phyloP scores from a whole-genome alignment of 2,329 filamentous ascomycete genomes.

The Fusarium paranaense region DNA sequence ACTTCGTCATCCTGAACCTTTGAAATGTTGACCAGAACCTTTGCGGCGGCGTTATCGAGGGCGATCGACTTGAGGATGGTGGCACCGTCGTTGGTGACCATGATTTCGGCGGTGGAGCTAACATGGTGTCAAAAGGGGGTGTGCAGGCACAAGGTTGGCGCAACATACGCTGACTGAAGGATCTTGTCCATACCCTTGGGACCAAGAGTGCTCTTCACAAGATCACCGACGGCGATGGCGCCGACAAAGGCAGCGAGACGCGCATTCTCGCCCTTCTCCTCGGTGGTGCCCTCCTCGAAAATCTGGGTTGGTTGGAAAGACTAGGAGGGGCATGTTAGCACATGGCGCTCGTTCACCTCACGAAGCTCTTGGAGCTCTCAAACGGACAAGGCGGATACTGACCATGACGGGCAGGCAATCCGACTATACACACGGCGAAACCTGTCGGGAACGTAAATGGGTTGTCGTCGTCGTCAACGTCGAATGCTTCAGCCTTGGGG shows the following conservation, averaged over 20 bases:
- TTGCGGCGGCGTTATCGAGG: slow-evolving; percentile 96
- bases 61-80: slow-evolving; percentile 99
- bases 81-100: slow-evolving; percentile 98
- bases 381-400: slow-evolving; percentile 6
- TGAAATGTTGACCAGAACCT: slow-evolving; percentile 98
- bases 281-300: slow-evolving; percentile 95
- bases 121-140: slow-evolving; percentile 35
- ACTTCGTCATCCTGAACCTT: slow-evolving; percentile 99
- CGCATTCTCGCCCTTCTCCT: slow-evolving; percentile 99
- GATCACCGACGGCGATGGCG: slow-evolving; percentile 95
- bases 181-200: slow-evolving; percentile 99
- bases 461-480: slow-evolving; percentile 41
- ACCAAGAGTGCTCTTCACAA: slow-evolving; percentile 96
- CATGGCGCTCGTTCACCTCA: not conserved
- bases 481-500: slow-evolving; percentile 46
- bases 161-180: slow-evolving; percentile 87
- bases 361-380: not conserved
- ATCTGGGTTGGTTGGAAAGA: slow-evolving; percentile 94
- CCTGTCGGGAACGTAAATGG: slow-evolving; percentile 33
- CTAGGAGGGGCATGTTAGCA: slow-evolving; percentile 49
- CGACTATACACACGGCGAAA: slow-evolving; percentile 38
- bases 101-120: slow-evolving; percentile 94
- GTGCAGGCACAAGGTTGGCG: slow-evolving; percentile 22
- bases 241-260: slow-evolving; percentile 98
- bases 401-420: slow-evolving; percentile 43